phyloP scores from a whole-genome alignment of 805 yeast genomes.

The Yamadazyma philogaea region DNA sequence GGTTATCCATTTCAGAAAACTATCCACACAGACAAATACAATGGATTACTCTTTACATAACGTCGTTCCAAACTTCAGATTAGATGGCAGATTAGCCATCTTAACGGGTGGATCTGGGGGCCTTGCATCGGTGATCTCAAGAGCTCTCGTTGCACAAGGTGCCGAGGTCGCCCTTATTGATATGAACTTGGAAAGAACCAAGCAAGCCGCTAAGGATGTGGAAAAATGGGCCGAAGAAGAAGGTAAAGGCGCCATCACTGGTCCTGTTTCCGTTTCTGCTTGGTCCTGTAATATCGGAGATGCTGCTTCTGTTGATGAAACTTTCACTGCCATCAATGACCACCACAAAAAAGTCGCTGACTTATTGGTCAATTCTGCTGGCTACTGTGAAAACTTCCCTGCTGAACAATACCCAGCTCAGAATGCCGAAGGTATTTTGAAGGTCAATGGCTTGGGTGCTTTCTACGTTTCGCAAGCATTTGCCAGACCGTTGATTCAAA shows the following conservation, averaged over 20 bases:
- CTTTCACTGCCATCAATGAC: constrained; percentile 50
- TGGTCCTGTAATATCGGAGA: constrained; percentile 77
- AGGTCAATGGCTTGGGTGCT: constrained; percentile 73
- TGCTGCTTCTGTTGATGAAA: constrained; percentile 53
- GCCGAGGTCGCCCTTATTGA: constrained; percentile 74
- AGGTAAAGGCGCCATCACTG: constrained; percentile 36
- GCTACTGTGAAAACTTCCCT: constrained; percentile 76
- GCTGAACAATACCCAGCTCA: constrained; percentile 74
- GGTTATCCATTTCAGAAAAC: background rate
- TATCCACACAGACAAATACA: background rate
- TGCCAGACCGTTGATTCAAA: constrained; percentile 62
- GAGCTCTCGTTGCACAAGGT: constrained; percentile 72
- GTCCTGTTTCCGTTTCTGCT: constrained; percentile 47
- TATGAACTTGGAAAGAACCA: constrained; percentile 57
- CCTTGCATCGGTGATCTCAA: constrained; percentile 59
- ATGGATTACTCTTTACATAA: constrained; percentile 39
- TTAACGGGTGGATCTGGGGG: constrained; percentile 86
- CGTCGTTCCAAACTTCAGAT: constrained; percentile 60
- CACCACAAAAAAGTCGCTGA: constrained; percentile 63
- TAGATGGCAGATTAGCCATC: constrained; percentile 68
- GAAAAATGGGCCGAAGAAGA: constrained; percentile 45
- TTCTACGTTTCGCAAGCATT: constrained; percentile 71
- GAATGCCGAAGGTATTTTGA: constrained; percentile 64
- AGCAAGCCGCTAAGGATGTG: constrained; percentile 51
- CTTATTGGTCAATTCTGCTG: constrained; percentile 75